Conservation (phyloP, 2,329 filamentous ascomycete species). For the Phoma sp. region DNA sequence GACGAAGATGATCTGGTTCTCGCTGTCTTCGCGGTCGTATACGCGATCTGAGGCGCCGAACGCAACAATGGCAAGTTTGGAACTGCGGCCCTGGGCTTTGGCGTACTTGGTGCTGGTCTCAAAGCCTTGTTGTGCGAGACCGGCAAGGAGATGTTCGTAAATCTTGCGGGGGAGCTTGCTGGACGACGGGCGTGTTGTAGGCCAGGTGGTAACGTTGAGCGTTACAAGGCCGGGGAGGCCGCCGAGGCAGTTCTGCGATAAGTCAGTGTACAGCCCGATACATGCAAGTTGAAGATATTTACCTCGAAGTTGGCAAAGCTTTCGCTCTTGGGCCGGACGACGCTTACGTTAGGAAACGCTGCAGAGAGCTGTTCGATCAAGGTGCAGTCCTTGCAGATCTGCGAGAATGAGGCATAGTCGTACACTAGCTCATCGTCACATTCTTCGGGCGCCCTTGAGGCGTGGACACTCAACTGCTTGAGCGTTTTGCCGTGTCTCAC, state of each 20-base stretch:
- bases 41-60: conserved; percentile 56
- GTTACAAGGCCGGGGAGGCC: conserved; percentile 52
- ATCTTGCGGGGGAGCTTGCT: conserved; percentile 51
- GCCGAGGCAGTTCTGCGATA: conserved; percentile 42
- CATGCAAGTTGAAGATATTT: conserved; percentile 7
- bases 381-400: conserved; percentile 54
- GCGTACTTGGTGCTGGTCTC: conserved; percentile 39
- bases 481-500: conserved; percentile 55
- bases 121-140: conserved; percentile 48
- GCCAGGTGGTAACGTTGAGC: conserved; percentile 58
- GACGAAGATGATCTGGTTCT: conserved; percentile 56
- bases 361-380: conserved; percentile 54
- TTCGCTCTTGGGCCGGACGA: conserved; percentile 51
- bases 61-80: conserved; percentile 53
- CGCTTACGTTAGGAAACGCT: conserved; percentile 55
- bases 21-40: conserved; percentile 55
- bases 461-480: conserved; percentile 54
- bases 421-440: conserved; percentile 54
- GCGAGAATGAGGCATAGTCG: conserved; percentile 51
- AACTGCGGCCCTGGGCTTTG: conserved; percentile 33
- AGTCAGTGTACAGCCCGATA: background rate
- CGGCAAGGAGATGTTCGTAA: conserved; percentile 55
- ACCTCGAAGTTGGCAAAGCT: conserved; percentile 54
- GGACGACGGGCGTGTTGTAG: conserved; percentile 51
- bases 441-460: conserved; percentile 43